Percentiles rank a stretch among this genome's conserved stretches.
These are phyloP conservation scores for Gynostemma pentaphyllum DNA, from an alignment of 306 rosid species.

Conservation along the genomic window DNA sequence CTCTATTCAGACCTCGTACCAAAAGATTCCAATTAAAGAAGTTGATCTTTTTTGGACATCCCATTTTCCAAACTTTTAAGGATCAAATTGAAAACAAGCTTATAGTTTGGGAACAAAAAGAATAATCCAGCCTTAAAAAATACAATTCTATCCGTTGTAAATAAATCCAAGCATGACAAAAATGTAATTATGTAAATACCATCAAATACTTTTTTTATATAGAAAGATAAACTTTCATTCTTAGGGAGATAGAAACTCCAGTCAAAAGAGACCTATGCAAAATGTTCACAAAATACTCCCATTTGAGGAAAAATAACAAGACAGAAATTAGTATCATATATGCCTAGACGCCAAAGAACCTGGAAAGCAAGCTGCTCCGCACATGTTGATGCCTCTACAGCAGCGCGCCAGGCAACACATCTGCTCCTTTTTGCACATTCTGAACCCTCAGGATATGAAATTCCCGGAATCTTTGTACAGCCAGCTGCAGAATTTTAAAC, in stretches of 20 bases:
- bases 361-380: conserved; percentile 83
- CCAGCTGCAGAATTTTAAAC: conserved; percentile 70
- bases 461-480: conserved; percentile 63
- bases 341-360: conserved; percentile 25
- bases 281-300: neutral
- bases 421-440: conserved; percentile 82
- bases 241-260: no score
- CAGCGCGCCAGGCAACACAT: conserved; percentile 75
- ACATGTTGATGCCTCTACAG: conserved; percentile 74
- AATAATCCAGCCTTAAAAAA: no score
- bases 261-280: no score
- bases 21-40: no score
- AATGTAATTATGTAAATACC: neutral
- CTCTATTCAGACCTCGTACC: no score
- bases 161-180: neutral
- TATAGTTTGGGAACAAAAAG: no score
- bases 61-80: no score
- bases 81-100: no score
- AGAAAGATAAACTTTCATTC: neutral
- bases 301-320: neutral
- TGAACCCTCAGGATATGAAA: conserved; percentile 85
- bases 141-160: neutral
- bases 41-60: no score
- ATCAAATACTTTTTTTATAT: neutral
- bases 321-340: neutral